Evolutionary conservation across 352 stramenopile genomes (phyloP).

Genomic region (Phytophthora litchii): DNA sequence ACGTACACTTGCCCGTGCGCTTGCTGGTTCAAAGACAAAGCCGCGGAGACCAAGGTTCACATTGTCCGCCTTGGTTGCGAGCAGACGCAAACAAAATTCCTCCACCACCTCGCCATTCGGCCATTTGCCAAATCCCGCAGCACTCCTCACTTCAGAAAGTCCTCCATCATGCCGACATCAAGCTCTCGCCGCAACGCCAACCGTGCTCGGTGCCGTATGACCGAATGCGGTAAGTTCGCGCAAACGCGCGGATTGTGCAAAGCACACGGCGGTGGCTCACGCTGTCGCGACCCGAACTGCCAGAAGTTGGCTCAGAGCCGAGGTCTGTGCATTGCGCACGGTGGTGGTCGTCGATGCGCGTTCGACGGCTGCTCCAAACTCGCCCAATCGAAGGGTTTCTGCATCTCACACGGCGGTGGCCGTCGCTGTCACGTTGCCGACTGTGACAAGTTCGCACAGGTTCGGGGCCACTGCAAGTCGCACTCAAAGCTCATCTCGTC

Average conservation of each 20-base stretch:
- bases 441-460: slow-evolving; percentile 86
- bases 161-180: slow-evolving; percentile 35
- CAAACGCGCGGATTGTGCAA: slow-evolving; percentile 81
- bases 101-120: slow-evolving; percentile 18
- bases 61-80: slow-evolving; percentile 25
- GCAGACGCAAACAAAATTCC: slow-evolving; percentile 36
- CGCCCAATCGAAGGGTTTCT: slow-evolving; percentile 79
- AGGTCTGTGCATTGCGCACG: slow-evolving; percentile 80
- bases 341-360: slow-evolving; percentile 72
- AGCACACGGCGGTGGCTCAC: slow-evolving; percentile 80
- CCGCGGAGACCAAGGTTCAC: slow-evolving; percentile 2
- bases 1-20: slow-evolving; percentile 29
- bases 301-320: slow-evolving; percentile 79
- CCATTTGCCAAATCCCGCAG: slow-evolving; percentile 31
- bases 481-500: slow-evolving; percentile 70
- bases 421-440: slow-evolving; percentile 66
- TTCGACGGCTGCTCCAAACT: slow-evolving; percentile 70
- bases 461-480: slow-evolving; percentile 83
- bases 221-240: slow-evolving; percentile 76
- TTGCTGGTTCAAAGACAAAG: slow-evolving; percentile 31
- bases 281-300: slow-evolving; percentile 71
- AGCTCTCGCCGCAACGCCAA: slow-evolving; percentile 58
- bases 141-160: slow-evolving; percentile 17
- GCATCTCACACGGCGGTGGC: slow-evolving; percentile 80
- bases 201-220: slow-evolving; percentile 71